Evolutionary conservation across 169 alveolate genomes (phyloP), one percentile per base, ranked within the genome.

Genomic region (Eimeria maxima): DNA sequence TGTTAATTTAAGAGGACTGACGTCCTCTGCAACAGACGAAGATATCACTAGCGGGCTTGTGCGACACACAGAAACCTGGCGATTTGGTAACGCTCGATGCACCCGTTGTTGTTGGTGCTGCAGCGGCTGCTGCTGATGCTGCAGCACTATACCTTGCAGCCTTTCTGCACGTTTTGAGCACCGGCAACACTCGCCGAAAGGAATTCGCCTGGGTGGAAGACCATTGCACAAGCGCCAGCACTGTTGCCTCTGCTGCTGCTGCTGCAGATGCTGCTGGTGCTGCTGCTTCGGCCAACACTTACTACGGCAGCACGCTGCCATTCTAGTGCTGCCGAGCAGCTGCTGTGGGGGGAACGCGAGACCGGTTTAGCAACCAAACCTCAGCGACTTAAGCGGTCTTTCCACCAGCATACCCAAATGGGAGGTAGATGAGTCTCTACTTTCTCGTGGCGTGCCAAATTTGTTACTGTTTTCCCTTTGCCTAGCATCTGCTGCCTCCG

Each of bases 71-170:
- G 76, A 18, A 27, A 45, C 80, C 20, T 27, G 47, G 29, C 47
- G 10, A 38, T 33, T 63, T 16, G 14, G 33, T 42, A n/a, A 13
- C 20, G 50, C 50, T 29, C 50, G 87, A 38, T 42, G 87, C 87
- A 14, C 29, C n/a, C 44, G 87, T 63, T 76, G 87, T n/a, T 76
- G 87, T 33, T 76, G 87, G 27, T 76, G 87, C 63, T 1, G 10
- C 60, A 42, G 87, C 63, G 0, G 87, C 60, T 76, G 87, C 87
- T 24, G 80, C 45, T 69, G 80, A 0, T 69, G 80, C 80, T 69
- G 80, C 80, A 27, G 45, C 80, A 27, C 47, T 45, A 69, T 22
- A 10, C 16, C 8, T 20, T 24, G 80, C 42, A 69, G 45, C n/a
- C 80, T 20, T 67, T 22, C 76, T 13, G 33, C 76, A 5, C 24